These are phyloP conservation scores for Margaritispora aquatica DNA, from an alignment of 495 filamentous ascomycete species.

Conservation along the genomic window DNA sequence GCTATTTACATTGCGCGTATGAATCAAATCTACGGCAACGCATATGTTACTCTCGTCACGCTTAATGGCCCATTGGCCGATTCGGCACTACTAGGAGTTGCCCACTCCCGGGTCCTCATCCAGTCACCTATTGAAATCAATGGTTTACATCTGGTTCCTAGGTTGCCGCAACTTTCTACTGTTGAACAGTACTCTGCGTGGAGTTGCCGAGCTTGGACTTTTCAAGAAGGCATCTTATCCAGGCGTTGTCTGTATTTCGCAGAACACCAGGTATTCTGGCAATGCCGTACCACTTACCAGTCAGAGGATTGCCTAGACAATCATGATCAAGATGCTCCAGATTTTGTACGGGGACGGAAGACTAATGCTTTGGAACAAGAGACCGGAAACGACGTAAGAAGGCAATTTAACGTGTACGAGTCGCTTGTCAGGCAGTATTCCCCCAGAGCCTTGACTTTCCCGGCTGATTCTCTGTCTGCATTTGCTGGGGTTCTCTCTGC, in stretches of 20 bases:
- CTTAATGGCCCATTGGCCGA: neutral
- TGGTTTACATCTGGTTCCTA: neutral
- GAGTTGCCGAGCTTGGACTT: neutral
- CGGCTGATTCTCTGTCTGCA: neutral
- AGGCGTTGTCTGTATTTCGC: neutral
- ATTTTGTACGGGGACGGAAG: neutral
- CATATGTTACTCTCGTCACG: neutral
- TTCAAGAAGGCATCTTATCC: neutral
- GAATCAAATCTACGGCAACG: slow-evolving; percentile 19
- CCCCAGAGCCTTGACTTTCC: neutral
- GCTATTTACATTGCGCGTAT: slow-evolving; percentile 21
- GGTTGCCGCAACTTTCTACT: neutral
- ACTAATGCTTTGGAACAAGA: neutral
- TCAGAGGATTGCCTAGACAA: neutral
- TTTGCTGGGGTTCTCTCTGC: neutral
- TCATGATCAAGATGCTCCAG: neutral
- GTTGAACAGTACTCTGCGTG: neutral
- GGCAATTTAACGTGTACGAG: neutral
- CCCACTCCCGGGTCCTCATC: neutral
- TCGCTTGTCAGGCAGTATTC: neutral
- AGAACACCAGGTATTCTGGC: neutral
- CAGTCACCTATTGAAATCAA: neutral
- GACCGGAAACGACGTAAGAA: neutral
- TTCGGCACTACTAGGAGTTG: neutral
- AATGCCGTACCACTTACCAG: neutral